Base-by-base conservation (phyloP, 768 basidiomycete genomes). In the Leccinum truebloodii region DNA sequence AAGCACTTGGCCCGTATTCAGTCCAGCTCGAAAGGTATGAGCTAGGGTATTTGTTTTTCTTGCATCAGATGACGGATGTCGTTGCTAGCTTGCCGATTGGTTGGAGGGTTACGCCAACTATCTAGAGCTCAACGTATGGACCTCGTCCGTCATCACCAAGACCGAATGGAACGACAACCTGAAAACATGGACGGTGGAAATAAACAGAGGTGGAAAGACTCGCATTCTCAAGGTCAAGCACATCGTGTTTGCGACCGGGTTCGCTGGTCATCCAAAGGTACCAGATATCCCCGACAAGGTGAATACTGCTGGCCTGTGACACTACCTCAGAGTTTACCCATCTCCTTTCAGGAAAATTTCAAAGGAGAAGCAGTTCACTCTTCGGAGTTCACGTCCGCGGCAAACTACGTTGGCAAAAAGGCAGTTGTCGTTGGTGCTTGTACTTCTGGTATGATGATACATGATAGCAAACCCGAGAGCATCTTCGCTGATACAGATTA, bases 391-490 rank as follows among this genome's bases (percentile, higher is more conserved):
- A 81, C 77, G 22, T 74, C 75, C 6, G 83, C 83, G 0, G 62
- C 71, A 2, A 81, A 81, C 34, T 81, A 83, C 63, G 59, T 73
- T 6, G 86, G 86, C 7, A 88, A 89, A 76, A 87, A 84, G 64
- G 86, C 82, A 6, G 76, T 89, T 1, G 77, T 90, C n/a, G 76
- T 90, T 3, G 88, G 89, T 14, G 81, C 87, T n/a, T 84, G 85
- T 48, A 87, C 82, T 54, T 86, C 87, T 20, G 81, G 81, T 82
- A 66, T n/a, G 2, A 16, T 55, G 22, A 4, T 13, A 34, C 30
- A 18, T 55, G 26, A 5, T 12, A 32, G 24, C 35, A 37, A 34
- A 14, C 4, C 20, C 10, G 6, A 46, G 9, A 18, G 3, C 28
- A 62, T 57, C 24, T 24, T 58, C 26, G 60, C 60, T 60, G 24